Evolutionary conservation across 306 rosid species (phyloP), one percentile per base, ranked within the genome.

Genomic region (Rosa multiflora): DNA sequence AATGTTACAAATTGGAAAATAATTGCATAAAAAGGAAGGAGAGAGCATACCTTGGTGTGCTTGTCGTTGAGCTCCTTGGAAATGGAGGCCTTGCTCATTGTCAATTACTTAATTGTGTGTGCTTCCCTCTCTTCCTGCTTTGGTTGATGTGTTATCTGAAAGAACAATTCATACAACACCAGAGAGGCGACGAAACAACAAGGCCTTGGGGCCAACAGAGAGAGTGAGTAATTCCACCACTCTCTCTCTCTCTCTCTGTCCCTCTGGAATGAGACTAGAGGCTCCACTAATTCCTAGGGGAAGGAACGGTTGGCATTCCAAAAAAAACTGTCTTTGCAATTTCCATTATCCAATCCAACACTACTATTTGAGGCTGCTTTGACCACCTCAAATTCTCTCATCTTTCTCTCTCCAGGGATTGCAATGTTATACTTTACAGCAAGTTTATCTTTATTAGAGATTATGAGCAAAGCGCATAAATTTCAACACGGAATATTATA

Each of bases 11-110:
- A 59, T 2, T 0, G 2, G 43, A 70, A 3, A 12, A 20, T 4
- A 20, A 73, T 15, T 14, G 20, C 2, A 18, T 5, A 58, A 18
- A 66, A 1, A 0, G 13, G 1, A 43, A 64, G 9, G 17, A 37
- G 39, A 20, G 53, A 6, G 71, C 20, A 73, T 5, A 92, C 98
- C 96, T 92, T 92, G 66, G 82, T 29, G 79, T 90, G 92, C 76
- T 86, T 94, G 83, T 90, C 96, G 46, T 92, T 86, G 86, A 94
- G 98, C 79, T 92, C 98, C 73, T 90, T 94, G 51, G 98, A 87
- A 77, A 94, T 84, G 7, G 96, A 83, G 82, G 96, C 92, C 78
- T 94, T 94, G 37, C 83, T 92, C 97, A 94, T 94, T 80, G 72
- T 88, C 70, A 8, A 17, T 35, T 13, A 64, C 70, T 35, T 84